Percentiles rank a stretch among this genome's conserved stretches.
Evolutionary conservation across 306 rosid genomes (phyloP).

Genomic region (Crotalaria pallida): DNA sequence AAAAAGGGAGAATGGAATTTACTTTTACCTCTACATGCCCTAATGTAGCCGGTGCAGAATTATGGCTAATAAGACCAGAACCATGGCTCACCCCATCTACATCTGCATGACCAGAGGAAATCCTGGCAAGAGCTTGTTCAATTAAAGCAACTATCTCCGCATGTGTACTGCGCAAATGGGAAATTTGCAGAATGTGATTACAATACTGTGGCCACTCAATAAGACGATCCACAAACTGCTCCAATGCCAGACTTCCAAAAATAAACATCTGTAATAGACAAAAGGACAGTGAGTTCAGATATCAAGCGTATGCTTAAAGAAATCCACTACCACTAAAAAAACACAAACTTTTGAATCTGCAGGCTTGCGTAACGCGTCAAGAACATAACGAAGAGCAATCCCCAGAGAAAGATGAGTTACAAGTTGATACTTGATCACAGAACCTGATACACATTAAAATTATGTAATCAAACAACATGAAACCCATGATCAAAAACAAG

Average conservation of each 20-base stretch:
- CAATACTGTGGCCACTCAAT: constrained; percentile 99
- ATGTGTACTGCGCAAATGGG: constrained; percentile 82
- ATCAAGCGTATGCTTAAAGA: constrained; percentile 4
- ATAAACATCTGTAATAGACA: constrained; percentile 79
- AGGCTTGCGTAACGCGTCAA: constrained; percentile 98
- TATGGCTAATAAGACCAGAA: constrained; percentile 46
- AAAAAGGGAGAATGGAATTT: not conserved
- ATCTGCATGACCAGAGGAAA: constrained; percentile 78
- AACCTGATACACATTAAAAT: constrained; percentile 45
- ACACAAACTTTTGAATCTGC: constrained; percentile 89
- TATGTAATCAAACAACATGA: not conserved
- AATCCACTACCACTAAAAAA: not conserved
- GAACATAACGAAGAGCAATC: constrained; percentile 89
- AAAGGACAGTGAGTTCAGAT: constrained; percentile 20
- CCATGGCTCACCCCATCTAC: constrained; percentile 61
- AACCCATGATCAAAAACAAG: not conserved
- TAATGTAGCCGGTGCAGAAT: constrained; percentile 40
- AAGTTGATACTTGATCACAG: constrained; percentile 88
- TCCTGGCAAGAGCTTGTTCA: constrained; percentile 85
- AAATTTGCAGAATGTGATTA: constrained; percentile 94
- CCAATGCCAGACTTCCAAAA: constrained; percentile 89
- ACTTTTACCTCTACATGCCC: constrained; percentile 72
- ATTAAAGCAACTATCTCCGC: constrained; percentile 73
- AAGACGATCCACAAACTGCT: constrained; percentile 96
- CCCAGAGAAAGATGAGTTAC: constrained; percentile 93